Evolutionary conservation across 2,329 filamentous ascomycete genomes (phyloP).

Genomic region (Phaeophleospora eucalypticola): DNA sequence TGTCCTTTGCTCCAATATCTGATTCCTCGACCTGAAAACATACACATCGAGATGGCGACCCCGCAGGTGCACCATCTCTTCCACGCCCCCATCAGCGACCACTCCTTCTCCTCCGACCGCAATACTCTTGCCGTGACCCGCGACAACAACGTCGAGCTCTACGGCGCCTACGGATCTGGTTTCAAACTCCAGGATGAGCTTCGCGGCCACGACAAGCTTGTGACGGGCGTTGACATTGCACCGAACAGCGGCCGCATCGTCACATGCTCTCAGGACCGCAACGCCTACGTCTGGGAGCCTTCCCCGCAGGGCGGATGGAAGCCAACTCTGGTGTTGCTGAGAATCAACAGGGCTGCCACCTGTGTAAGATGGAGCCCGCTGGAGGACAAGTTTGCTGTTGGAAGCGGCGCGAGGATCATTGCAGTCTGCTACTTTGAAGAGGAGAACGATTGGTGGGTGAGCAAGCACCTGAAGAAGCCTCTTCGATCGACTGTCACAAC

Average conservation of each 20-base stretch:
- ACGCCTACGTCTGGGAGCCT: conserved; percentile 96
- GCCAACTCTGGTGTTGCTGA: conserved; percentile 90
- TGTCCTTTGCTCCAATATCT: conserved; percentile 49
- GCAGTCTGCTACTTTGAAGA: conserved; percentile 98
- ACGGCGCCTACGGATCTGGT: conserved; percentile 61
- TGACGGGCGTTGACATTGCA: conserved; percentile 94
- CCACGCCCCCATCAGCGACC: conserved; percentile 92
- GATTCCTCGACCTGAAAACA: conserved; percentile 1
- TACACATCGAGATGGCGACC: conserved; percentile 60
- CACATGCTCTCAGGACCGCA: conserved; percentile 96
- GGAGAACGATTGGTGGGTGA: conserved; percentile 99
- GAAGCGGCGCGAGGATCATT: conserved; percentile 90
- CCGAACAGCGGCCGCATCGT: conserved; percentile 88
- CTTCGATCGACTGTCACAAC: conserved; percentile 96
- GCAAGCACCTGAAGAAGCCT: conserved; percentile 98
- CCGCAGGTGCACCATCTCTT: conserved; percentile 96
- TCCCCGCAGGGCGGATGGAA: conserved; percentile 88
- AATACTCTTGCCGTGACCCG: conserved; percentile 84
- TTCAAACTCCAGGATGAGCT: conserved; percentile 88
- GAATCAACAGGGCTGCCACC: conserved; percentile 93
- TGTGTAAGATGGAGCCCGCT: conserved; percentile 96
- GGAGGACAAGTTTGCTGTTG: conserved; percentile 96
- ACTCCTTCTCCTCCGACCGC: conserved; percentile 94
- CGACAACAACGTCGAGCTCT: conserved; percentile 87
- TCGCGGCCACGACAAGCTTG: conserved; percentile 93